A percentile compares a stretch with the other conserved stretches of the same genome.
phyloP scores from a whole-genome alignment of 176 grass and related monocot species.

The Musa itinerans region DNA sequence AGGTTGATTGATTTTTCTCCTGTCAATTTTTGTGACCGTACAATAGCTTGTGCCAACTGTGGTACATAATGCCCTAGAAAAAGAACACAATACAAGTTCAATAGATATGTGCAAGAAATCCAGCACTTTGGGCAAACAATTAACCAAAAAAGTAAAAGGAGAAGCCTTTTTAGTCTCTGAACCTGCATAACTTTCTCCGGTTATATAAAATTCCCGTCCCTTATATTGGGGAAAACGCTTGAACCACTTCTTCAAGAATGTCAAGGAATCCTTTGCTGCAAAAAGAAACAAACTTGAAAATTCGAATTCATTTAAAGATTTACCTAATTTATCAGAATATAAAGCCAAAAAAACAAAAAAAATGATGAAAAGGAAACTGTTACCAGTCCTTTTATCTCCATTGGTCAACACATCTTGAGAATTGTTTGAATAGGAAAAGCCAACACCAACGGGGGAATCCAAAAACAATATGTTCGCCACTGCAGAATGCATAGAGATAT shows the following conservation, averaged over 20 bases:
- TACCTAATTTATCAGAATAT: neutral
- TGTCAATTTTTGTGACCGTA: constrained; percentile 52
- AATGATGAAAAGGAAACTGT: constrained; percentile 7
- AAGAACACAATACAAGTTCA: constrained; percentile 19
- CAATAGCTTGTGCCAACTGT: constrained; percentile 91
- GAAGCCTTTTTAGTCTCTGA: constrained; percentile 11
- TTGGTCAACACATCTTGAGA: constrained; percentile 58
- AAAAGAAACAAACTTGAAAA: neutral
- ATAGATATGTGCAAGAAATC: neutral
- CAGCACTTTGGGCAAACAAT: neutral
- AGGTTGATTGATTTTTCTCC: constrained; percentile 82
- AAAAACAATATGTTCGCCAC: constrained; percentile 86
- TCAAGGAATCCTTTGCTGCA: constrained; percentile 69
- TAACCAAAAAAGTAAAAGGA: constrained; percentile 15
- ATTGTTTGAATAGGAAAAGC: constrained; percentile 92
- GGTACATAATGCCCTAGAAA: constrained; percentile 90
- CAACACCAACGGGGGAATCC: constrained; percentile 94
- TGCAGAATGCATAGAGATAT: constrained; percentile 28
- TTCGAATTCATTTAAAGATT: neutral
- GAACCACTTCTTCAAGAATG: constrained; percentile 87
- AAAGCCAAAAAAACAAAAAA: neutral
- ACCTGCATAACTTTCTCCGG: constrained; percentile 95
- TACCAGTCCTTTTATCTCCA: constrained; percentile 90
- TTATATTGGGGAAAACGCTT: constrained; percentile 87
- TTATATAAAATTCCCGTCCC: constrained; percentile 74